Percentiles rank a stretch among this genome's conserved stretches.
phyloP scores from a whole-genome alignment of 148 eudicot genomes.

The Fallopia convolvulus region DNA sequence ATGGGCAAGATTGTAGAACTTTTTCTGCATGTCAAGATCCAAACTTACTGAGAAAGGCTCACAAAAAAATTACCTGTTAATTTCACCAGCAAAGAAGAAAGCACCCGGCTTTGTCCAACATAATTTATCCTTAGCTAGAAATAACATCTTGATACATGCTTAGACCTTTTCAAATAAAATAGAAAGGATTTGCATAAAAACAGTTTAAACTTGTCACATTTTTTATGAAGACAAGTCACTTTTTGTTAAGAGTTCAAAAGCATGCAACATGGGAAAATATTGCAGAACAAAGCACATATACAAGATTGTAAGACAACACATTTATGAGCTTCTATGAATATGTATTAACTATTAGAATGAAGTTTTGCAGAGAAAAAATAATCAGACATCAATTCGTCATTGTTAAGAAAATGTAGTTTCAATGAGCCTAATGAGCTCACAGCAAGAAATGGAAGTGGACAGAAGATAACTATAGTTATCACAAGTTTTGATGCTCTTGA shows the following conservation, averaged over 20 bases:
- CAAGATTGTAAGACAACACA: not conserved
- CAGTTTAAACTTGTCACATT: not conserved
- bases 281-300: not conserved
- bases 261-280: not conserved
- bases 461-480: not conserved
- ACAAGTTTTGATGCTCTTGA: not conserved
- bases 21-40: constrained; percentile 32
- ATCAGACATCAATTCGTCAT: not conserved
- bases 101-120: not conserved
- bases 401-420: not conserved
- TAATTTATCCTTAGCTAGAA: not conserved
- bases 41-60: constrained; percentile 11
- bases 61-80: not conserved
- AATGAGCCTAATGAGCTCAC: not conserved
- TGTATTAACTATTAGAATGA: not conserved
- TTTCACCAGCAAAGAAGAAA: not conserved
- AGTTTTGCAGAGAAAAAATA: not conserved
- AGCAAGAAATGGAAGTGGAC: not conserved
- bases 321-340: not conserved
- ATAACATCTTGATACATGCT: not conserved
- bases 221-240: not conserved
- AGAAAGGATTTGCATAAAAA: not conserved
- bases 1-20: constrained; percentile 56
- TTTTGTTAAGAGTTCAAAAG: not conserved
- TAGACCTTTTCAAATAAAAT: not conserved